These are phyloP conservation scores for Globisporangium solare DNA, from an alignment of 352 stramenopile genomes.

Conservation along the genomic window DNA sequence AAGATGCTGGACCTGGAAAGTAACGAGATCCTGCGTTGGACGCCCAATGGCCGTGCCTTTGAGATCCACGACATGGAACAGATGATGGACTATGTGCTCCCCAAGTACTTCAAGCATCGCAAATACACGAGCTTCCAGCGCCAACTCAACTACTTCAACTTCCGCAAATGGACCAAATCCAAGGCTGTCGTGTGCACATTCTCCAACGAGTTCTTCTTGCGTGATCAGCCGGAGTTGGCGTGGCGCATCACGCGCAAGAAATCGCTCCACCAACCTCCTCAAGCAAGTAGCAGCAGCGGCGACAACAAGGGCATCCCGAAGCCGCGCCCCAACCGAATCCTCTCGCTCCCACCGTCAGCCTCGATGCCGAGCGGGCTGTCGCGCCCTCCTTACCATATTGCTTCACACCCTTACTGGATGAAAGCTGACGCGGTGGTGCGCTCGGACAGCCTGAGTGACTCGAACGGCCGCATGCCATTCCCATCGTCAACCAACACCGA, in stretches of 20 bases:
- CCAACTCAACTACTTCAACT: slow-evolving; percentile 94
- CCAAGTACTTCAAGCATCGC: slow-evolving; percentile 93
- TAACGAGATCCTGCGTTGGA: slow-evolving; percentile 54
- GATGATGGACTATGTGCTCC: slow-evolving; percentile 84
- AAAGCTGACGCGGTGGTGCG: slow-evolving; percentile 20
- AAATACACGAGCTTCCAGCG: slow-evolving; percentile 93
- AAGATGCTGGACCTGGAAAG: slow-evolving; percentile 62
- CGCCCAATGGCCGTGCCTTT: slow-evolving; percentile 51
- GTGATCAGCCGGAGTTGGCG: slow-evolving; percentile 57
- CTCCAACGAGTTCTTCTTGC: slow-evolving; percentile 70
- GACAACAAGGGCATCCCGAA: slow-evolving; percentile 5
- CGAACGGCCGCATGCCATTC: slow-evolving; percentile 14
- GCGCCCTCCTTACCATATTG: slow-evolving; percentile 2
- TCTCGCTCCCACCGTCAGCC: not conserved
- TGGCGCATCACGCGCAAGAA: slow-evolving; percentile 72
- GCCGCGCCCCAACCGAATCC: slow-evolving; percentile 2
- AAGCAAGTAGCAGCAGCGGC: not conserved
- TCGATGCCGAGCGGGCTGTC: not conserved
- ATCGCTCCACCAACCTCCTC: slow-evolving; percentile 21
- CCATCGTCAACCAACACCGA: slow-evolving; percentile 19
- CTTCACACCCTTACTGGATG: slow-evolving; percentile 10
- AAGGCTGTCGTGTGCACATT: slow-evolving; percentile 73
- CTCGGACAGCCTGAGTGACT: slow-evolving; percentile 13
- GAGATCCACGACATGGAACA: slow-evolving; percentile 75
- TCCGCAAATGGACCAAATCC: slow-evolving; percentile 89